Evolutionary conservation across 371 early-diverging fungal genomes (phyloP), one percentile per base, ranked within the genome.

Genomic region (Lichtheimia corymbifera): DNA sequence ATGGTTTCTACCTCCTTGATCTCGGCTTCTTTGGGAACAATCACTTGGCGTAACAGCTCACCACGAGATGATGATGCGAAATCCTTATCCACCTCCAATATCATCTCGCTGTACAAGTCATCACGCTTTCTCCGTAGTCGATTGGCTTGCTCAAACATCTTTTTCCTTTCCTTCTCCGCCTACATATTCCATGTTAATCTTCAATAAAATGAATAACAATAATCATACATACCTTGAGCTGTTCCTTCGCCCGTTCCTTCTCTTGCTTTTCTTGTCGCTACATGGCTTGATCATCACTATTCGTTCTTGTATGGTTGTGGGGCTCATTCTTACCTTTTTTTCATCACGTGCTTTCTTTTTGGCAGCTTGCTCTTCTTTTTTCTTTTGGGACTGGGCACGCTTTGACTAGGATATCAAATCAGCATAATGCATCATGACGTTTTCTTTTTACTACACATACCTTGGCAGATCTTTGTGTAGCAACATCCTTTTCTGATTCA

Each of bases 31-130:
- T 62, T 66, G n/a, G 57, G 9, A 0, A 22, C 25, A 0, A 67
- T n/a, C 4, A 25, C 47, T 11, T 43, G 24, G 15, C 41, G 59
- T 12, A 68, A 50, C 7, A 68, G 42, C 15, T 50, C 28, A 17
- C 69, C 65, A 11, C 49, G 55, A 14, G 57, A 50, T 2, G 74
- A 62, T 2, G 20, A 24, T 14, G 58, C 41, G 15, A 76, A 72
- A 4, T 60, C 58, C 1, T 65, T 67, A 45, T 83, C 77, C 4
- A 88, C 53, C 24, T 78, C 74, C 0, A 88, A 52, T 40, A 84
- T 83, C 79, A 88, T 84, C 55, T 88, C 88, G 35, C 63, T 62
- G 6, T 80, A 53, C 4, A 71, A 67, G 15, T 84, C 77, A 0
- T 63, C 57, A 27, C 86, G 77, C 42, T 75, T 59, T 1, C 14